Percentiles rank a stretch among this genome's conserved stretches.
These are phyloP conservation scores for Capronia coronata DNA, from an alignment of 2,329 filamentous ascomycete genomes.

Conservation along the genomic window DNA sequence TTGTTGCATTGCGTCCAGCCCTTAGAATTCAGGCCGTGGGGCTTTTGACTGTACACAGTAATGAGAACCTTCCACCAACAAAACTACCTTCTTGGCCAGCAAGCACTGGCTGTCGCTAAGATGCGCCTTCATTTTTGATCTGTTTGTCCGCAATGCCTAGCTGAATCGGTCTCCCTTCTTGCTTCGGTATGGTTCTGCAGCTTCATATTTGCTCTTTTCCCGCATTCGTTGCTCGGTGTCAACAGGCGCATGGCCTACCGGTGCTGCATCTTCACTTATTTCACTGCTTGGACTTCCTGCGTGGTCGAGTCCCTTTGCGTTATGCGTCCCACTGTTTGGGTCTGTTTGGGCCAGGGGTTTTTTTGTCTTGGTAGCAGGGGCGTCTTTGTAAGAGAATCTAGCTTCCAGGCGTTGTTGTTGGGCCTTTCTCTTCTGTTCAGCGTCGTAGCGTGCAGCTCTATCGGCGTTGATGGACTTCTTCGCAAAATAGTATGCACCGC, in stretches of 20 bases:
- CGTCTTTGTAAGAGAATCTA: constrained; percentile 23
- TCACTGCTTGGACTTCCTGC: constrained; percentile 65
- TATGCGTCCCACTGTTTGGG: background rate
- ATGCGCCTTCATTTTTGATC: background rate
- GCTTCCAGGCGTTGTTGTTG: constrained; percentile 35
- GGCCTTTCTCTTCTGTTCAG: constrained; percentile 56
- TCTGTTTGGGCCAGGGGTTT: constrained; percentile 26
- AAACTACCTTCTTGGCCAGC: background rate
- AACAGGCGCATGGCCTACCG: constrained; percentile 71
- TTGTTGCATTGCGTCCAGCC: background rate
- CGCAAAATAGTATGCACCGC: constrained; percentile 89
- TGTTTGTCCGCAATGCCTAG: constrained; percentile 34
- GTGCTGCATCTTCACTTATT: constrained; percentile 71
- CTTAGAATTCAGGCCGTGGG: background rate
- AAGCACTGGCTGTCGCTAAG: background rate
- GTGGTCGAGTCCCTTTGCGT: constrained; percentile 41
- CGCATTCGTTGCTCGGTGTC: constrained; percentile 59
- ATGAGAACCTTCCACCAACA: background rate
- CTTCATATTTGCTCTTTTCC: constrained; percentile 90
- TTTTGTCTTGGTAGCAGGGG: constrained; percentile 19
- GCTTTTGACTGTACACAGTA: constrained; percentile 16
- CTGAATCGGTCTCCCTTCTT: constrained; percentile 80
- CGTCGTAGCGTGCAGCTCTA: constrained; percentile 64
- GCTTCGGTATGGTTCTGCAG: constrained; percentile 65
- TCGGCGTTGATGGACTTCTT: constrained; percentile 93